Percentiles rank a stretch among this genome's conserved stretches.
phyloP scores from a whole-genome alignment of 2,329 filamentous ascomycete genomes.

The Bisporella sp. region DNA sequence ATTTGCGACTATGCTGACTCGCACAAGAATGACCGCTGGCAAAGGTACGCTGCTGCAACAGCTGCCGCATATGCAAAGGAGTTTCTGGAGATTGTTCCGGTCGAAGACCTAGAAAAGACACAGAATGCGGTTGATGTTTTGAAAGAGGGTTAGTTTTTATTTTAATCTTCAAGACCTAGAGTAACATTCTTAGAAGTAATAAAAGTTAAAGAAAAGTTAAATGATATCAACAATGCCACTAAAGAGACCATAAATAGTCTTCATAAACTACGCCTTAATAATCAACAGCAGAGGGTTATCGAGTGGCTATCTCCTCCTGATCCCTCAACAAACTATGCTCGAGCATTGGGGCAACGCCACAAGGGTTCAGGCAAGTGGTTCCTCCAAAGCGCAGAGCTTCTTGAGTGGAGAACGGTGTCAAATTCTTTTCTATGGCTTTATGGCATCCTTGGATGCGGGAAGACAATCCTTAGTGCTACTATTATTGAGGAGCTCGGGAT shows the following conservation, averaged over 20 bases:
- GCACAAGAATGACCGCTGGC: constrained; percentile 6
- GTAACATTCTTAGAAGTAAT: too few species aligned
- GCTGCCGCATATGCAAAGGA: not conserved
- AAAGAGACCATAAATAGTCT: too few species aligned
- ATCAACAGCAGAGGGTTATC: too few species aligned
- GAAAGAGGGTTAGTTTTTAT: not conserved
- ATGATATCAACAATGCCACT: constrained; percentile 6
- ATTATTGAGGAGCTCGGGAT: constrained; percentile 16
- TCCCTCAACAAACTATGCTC: constrained; percentile 27
- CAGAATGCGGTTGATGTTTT: not conserved
- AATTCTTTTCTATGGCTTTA: constrained; percentile 31
- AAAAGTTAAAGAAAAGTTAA: not conserved
- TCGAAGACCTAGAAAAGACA: not conserved
- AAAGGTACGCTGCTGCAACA: not conserved
- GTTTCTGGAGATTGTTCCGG: not conserved
- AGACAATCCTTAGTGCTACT: constrained; percentile 32
- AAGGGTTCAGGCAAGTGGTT: constrained; percentile 30
- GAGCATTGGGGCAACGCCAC: constrained; percentile 26
- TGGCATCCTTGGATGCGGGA: constrained; percentile 35
- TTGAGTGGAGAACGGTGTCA: constrained; percentile 24
- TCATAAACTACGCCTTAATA: too few species aligned
- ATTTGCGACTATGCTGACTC: constrained; percentile 25
- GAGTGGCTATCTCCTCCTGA: constrained; percentile 30
- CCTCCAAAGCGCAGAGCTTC: constrained; percentile 23
- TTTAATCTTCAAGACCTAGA: too few species aligned